Evolutionary conservation across 75 land plant genomes (phyloP), one percentile per base, ranked within the genome.

Genomic region (Ceratopteris richardii): DNA sequence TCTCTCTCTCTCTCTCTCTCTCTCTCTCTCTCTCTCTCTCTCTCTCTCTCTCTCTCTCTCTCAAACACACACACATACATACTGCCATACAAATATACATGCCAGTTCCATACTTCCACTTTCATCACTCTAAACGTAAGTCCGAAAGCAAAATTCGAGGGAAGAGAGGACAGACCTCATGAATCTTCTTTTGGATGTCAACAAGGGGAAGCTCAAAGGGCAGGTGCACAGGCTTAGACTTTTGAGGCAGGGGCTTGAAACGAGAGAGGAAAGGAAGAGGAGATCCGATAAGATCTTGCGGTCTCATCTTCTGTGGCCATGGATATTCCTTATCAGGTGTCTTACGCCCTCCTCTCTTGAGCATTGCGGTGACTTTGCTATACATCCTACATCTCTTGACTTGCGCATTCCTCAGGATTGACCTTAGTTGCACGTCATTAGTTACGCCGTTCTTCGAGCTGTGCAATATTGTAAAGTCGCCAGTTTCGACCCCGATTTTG

Each of bases 121-220:
- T n/a, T n/a, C n/a, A n/a, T n/a, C n/a, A n/a, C n/a, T n/a, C n/a
- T n/a, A n/a, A n/a, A n/a, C n/a, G n/a, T n/a, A n/a, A n/a, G n/a
- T n/a, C n/a, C n/a, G n/a, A n/a, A 17, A 46, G 4, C n/a, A 5
- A 4, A 46, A 20, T 46, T 4, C 5, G 48, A 46, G 48, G 14
- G 42, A 40, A 20, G 21, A 17, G 21, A 20, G 21, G 48, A 46
- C 2, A 46, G 14, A 89, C 97, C 79, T 87, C 92, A 2, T 59
- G 60, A 7, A 91, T 87, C 62, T 81, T 87, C 69, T 70, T 79
- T 63, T 84, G 70, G 9, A 91, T 54, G 22, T 75, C 88, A 56
- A 72, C 36, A 28, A 87, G 66, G 14, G 92, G 97, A 30, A 62
- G 77, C 84, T 91, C 97, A 39, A 91, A 91, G n/a, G 82, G 88